Evolutionary conservation across 345 rosid species (phyloP), one percentile per base, ranked within the genome.

Genomic region (Populus nigra): DNA sequence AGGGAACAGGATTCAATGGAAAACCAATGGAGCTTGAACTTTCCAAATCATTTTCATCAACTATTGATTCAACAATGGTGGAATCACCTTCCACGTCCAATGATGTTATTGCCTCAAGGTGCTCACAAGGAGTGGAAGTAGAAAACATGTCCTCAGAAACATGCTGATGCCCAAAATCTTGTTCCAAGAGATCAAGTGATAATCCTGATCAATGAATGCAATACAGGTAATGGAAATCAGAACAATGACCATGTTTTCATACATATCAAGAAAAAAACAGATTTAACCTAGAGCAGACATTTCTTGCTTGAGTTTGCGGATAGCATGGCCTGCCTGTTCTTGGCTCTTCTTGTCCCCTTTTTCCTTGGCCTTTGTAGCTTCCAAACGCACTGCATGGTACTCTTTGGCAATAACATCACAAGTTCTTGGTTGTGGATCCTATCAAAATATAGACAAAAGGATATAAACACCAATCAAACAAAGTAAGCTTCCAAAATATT

Each of bases 231-330:
- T 49, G 81, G 79, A 59, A 85, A 74, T 78, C 79, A 68, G 79
- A 68, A 72, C 57, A 41, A 49, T 65, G 35, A 78, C 75, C 74
- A 77, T 53, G 55, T 73, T 74, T 73, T 33, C 53, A 74, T 31
- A 78, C 13, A 75, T 70, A 83, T 50, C 5, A 53, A 47, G 65
- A 78, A 78, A 71, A 29, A 61, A 67, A 77, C 63, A 33, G 77
- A 88, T 79, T 59, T 81, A 63, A 91, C 97, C 98, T 85, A 90
- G 87, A 79, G 91, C 90, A 80, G 94, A 84, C 81, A 94, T 85
- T 85, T 94, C 97, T 82, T 90, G 95, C 91, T 94, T 94, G 81
- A 94, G 92, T 86, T 88, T 85, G 78, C 90, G 89, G 79, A 94
- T 91, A 33, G 80, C 82, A 70, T 76, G 76, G 79, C 97, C 92